phyloP scores from a whole-genome alignment of 148 eudicot species.

The Camellia granthamiana region DNA sequence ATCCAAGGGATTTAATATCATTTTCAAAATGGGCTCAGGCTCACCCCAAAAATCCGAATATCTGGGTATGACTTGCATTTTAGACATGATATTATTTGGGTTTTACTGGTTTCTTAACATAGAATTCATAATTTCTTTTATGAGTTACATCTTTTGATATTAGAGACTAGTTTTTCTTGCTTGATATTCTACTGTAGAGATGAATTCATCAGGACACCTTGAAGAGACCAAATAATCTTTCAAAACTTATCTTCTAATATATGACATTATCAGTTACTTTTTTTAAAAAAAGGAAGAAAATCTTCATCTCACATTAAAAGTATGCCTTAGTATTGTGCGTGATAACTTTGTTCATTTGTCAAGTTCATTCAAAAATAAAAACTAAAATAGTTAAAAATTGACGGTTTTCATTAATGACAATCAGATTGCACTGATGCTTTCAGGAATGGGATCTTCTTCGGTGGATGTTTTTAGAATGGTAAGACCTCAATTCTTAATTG shows the following conservation, averaged over 20 bases:
- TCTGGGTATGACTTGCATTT: neutral
- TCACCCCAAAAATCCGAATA: neutral
- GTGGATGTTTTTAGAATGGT: conserved; percentile 93
- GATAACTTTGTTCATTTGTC: neutral
- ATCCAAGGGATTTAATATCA: no score
- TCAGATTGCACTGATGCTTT: conserved; percentile 90
- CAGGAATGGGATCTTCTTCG: conserved; percentile 80
- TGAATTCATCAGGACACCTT: neutral
- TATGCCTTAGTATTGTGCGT: neutral
- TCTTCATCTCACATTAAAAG: neutral
- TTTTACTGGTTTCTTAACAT: neutral
- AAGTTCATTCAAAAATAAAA: neutral
- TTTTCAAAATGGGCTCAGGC: neutral
- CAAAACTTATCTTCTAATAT: neutral
- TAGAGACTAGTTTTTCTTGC: conserved; percentile 5
- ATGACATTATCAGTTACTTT: no score
- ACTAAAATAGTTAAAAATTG: neutral
- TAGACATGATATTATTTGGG: neutral
- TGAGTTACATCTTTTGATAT: neutral
- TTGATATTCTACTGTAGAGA: neutral
- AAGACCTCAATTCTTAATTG: conserved; percentile 18
- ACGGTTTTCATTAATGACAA: conserved; percentile 17
- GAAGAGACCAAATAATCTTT: neutral
- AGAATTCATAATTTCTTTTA: neutral
- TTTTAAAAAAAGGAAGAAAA: no score